Conservation (phyloP, 2,329 filamentous ascomycete genomes). For the Fonsecaea pugnacius region DNA sequence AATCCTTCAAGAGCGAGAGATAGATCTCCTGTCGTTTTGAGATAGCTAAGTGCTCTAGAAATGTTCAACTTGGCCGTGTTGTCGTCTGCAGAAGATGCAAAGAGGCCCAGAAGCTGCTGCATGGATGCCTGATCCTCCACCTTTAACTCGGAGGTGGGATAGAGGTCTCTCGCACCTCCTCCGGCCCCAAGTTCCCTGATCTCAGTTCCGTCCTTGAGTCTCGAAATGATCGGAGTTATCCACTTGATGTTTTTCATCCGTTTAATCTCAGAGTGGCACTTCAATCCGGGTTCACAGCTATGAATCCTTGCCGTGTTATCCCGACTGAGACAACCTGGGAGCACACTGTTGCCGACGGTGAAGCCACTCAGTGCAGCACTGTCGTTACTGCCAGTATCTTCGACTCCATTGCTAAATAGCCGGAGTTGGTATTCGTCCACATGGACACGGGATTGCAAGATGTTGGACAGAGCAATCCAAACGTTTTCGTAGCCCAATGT, state of each 20-base stretch:
- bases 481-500: slow-evolving; percentile 94
- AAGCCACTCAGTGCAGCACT: slow-evolving; percentile 73
- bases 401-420: slow-evolving; percentile 69
- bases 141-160: slow-evolving; percentile 69
- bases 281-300: slow-evolving; percentile 75
- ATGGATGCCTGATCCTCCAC: slow-evolving; percentile 55
- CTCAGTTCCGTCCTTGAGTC: slow-evolving; percentile 62
- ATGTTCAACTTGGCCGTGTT: slow-evolving; percentile 39
- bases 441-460: slow-evolving; percentile 73
- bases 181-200: slow-evolving; percentile 76
- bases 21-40: slow-evolving; percentile 40
- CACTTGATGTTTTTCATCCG: slow-evolving; percentile 64
- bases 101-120: slow-evolving; percentile 60
- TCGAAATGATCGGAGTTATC: slow-evolving; percentile 78
- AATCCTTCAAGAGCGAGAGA: slow-evolving; percentile 46
- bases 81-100: slow-evolving; percentile 45
- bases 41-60: not conserved
- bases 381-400: slow-evolving; percentile 54
- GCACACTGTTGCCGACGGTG: slow-evolving; percentile 70
- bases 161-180: slow-evolving; percentile 76
- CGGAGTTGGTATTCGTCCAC: slow-evolving; percentile 78
- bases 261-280: slow-evolving; percentile 50
- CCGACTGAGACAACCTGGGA: slow-evolving; percentile 73
- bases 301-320: slow-evolving; percentile 71
- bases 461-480: slow-evolving; percentile 77